Conservation (phyloP, 1,284 basidiomycete species). For the Peniophora sp. region DNA sequence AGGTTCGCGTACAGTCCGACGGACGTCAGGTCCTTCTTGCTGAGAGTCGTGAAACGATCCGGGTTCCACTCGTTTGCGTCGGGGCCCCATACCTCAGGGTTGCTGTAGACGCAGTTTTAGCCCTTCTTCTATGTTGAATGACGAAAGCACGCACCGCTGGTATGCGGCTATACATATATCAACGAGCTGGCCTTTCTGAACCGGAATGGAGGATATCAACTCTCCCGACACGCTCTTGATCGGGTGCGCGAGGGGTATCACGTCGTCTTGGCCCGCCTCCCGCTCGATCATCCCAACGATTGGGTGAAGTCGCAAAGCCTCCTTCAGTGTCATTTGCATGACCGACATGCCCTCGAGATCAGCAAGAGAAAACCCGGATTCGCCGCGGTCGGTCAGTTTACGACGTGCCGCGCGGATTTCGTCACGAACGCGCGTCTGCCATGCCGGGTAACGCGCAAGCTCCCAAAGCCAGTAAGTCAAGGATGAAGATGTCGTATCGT, state of each 20-base stretch:
- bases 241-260: slow-evolving; percentile 30
- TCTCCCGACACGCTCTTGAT: slow-evolving; percentile 23
- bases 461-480: slow-evolving; percentile 28
- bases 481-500: slow-evolving; percentile 24
- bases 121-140: background rate
- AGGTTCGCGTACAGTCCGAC: slow-evolving; percentile 44
- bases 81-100: slow-evolving; percentile 34
- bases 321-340: slow-evolving; percentile 14
- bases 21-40: slow-evolving; percentile 25
- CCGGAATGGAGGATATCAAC: slow-evolving; percentile 22
- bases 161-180: slow-evolving; percentile 21
- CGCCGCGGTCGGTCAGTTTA: slow-evolving; percentile 41
- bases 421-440: slow-evolving; percentile 42
- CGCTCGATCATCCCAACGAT: slow-evolving; percentile 22
- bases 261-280: slow-evolving; percentile 22
- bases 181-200: slow-evolving; percentile 30
- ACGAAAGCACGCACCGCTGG: slow-evolving; percentile 20
- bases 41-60: slow-evolving; percentile 35
- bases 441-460: slow-evolving; percentile 36
- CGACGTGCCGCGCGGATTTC: slow-evolving; percentile 32
- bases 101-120: slow-evolving; percentile 10
- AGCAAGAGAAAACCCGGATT: slow-evolving; percentile 16
- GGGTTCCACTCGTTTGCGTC: slow-evolving; percentile 45
- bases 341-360: slow-evolving; percentile 49
- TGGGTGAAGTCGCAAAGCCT: slow-evolving; percentile 31